A percentile compares a stretch with the other conserved stretches of the same genome.
Evolutionary conservation across 805 yeast genomes (phyloP).

Genomic region (Saccharomycopsis sp.): DNA sequence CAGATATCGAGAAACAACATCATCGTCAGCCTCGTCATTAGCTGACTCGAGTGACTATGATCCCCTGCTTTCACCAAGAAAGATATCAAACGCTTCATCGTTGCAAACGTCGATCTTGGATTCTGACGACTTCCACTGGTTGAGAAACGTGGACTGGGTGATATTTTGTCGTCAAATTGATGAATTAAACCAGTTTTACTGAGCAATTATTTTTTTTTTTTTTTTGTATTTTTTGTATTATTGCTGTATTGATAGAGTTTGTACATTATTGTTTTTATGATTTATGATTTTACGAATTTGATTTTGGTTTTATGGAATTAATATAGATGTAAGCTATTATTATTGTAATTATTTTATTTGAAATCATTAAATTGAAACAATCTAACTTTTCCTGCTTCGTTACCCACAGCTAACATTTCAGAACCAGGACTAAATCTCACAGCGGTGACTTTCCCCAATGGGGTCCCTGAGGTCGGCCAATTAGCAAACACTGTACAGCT

Average conservation of each 20-base stretch:
- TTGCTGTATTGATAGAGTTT: neutral
- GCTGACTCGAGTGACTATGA: neutral
- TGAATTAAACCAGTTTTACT: constrained; percentile 9
- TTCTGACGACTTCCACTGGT: constrained; percentile 8
- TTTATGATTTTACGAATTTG: neutral
- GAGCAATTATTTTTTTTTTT: neutral
- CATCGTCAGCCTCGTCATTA: too few relatives aligned
- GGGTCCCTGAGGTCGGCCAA: constrained; percentile 98
- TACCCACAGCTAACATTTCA: constrained; percentile 83
- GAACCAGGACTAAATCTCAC: constrained; percentile 73
- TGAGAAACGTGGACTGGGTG: constrained; percentile 15
- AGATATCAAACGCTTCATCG: constrained; percentile 2
- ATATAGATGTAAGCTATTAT: neutral
- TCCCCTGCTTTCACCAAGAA: too few relatives aligned
- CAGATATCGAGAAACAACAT: too few relatives aligned
- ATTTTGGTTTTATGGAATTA: neutral
- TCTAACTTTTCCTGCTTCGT: constrained; percentile 84
- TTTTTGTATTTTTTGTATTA: neutral
- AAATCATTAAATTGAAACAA: constrained; percentile 87
- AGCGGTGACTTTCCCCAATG: constrained; percentile 87
- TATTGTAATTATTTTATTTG: constrained; percentile 29
- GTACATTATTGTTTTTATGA: neutral
- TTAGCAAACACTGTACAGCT: constrained; percentile 79
- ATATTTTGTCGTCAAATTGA: constrained; percentile 13
- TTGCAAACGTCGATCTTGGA: constrained; percentile 1